Percentiles rank a stretch among this genome's conserved stretches.
phyloP scores from a whole-genome alignment of 1,284 basidiomycete genomes.

The Malassezia sympodialis region DNA sequence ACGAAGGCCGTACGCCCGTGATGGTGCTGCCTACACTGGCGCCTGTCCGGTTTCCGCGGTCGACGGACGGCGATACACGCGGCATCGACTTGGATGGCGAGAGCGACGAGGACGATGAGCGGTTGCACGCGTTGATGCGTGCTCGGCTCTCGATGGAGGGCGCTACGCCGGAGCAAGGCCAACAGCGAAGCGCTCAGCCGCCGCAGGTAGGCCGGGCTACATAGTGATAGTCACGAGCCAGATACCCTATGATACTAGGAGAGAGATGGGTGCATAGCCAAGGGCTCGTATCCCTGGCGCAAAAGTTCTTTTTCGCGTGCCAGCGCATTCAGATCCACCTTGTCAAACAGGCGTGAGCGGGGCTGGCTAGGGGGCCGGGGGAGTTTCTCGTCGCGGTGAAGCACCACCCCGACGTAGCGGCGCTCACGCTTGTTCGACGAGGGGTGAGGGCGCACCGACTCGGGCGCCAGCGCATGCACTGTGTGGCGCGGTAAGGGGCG shows the following conservation, averaged over 20 bases:
- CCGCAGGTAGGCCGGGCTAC: background rate
- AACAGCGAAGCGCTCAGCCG: background rate
- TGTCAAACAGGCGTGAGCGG: slow-evolving; percentile 32
- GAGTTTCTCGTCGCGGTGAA: slow-evolving; percentile 25
- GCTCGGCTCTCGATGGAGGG: slow-evolving; percentile 21
- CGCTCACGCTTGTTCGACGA: slow-evolving; percentile 28
- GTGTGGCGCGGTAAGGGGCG: slow-evolving; percentile 21
- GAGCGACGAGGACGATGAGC: slow-evolving; percentile 33
- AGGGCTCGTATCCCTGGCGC: slow-evolving; percentile 14
- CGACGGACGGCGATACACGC: background rate
- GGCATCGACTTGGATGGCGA: slow-evolving; percentile 26
- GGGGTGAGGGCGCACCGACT: slow-evolving; percentile 27
- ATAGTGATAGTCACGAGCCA: background rate
- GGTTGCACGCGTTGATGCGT: slow-evolving; percentile 29
- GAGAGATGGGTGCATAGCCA: slow-evolving; percentile 7
- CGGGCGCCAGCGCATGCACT: background rate
- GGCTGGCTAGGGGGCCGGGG: slow-evolving; percentile 23
- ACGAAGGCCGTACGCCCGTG: slow-evolving; percentile 1
- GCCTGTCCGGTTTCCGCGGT: slow-evolving; percentile 19
- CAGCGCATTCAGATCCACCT: slow-evolving; percentile 35
- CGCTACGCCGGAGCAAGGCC: background rate
- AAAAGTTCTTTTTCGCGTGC: slow-evolving; percentile 18
- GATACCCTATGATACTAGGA: background rate
- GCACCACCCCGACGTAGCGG: slow-evolving; percentile 40
- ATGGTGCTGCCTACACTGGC: slow-evolving; percentile 17